Base-by-base conservation (phyloP, 495 filamentous ascomycete genomes). In the Barbatosphaeria neglecta region DNA sequence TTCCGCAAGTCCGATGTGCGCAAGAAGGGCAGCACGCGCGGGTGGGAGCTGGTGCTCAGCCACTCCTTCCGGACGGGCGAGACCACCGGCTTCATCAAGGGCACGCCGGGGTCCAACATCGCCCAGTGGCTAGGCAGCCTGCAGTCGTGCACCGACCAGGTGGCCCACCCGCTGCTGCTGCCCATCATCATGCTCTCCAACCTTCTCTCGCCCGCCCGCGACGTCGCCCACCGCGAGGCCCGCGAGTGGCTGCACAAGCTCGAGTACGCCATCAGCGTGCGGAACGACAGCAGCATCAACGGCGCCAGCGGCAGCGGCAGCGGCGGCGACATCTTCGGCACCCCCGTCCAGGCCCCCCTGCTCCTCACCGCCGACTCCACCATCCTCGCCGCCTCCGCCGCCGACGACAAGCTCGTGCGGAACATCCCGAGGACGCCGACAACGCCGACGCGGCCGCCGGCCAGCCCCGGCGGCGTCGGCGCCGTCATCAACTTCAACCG, bases 1-100 rank as follows among this genome's bases (percentile, higher is more conserved):
- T 74, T 70, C 52, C 66, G 74, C 35, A 78, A 78, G 59, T 70
- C 66, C 28, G 74, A 78, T 47, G 74, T 78, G 16, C 65, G 72
- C 13, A 78, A 78, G 46, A 76, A 74, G 54, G 74, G 72, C 15
- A 59, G 59, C 33, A 78, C 74, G 18, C 64, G 74, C 17, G 73
- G 74, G n/a, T 78, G 73, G 73, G 74, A 78, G 51, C 57, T 78
- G 10, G 74, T 72, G 65, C 64, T 78, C 13, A 74, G 72, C 5
- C 72, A 78, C 47, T 72, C 69, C 15, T 70, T 75, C 48, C 64
- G 59, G 6, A 67, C 63, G 0, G 61, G 62, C 25, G 66, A 75
- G 46, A 78, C 74, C 2, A 68, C 67, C 0, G 74, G 73, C 5
- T 78, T 66, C 50, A 65, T 66, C 35, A 78, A 78, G 59, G 74